Percentiles rank a stretch among this genome's conserved stretches.
These are phyloP conservation scores for Fusarium caatingaense DNA, from an alignment of 2,329 filamentous ascomycete genomes.

Conservation along the genomic window DNA sequence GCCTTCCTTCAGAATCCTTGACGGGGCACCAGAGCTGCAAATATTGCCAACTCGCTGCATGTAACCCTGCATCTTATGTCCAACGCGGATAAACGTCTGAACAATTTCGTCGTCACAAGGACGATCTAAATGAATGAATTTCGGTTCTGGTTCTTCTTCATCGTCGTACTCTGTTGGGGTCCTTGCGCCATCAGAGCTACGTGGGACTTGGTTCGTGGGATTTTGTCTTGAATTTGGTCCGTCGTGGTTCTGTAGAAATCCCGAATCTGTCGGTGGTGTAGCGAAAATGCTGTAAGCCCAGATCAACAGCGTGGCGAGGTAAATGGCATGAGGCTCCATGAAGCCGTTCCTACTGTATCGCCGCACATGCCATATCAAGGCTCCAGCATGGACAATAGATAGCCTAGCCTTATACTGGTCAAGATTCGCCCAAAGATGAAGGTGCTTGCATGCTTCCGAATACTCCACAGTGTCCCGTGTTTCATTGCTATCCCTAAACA, in stretches of 20 bases:
- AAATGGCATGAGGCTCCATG: slow-evolving; percentile 30
- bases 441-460: slow-evolving; percentile 16
- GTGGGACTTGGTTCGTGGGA: background rate
- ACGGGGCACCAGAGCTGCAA: slow-evolving; percentile 15
- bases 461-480: background rate
- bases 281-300: slow-evolving; percentile 34
- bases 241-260: background rate
- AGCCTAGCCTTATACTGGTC: slow-evolving; percentile 39
- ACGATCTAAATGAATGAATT: slow-evolving; percentile 32
- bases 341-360: slow-evolving; percentile 32
- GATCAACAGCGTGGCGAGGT: slow-evolving; percentile 24
- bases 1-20: slow-evolving; percentile 31
- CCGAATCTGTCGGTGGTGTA: background rate
- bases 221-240: background rate
- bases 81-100: slow-evolving; percentile 29
- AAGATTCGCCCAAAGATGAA: slow-evolving; percentile 30
- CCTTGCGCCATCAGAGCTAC: background rate
- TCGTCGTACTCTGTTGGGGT: background rate
- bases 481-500: background rate
- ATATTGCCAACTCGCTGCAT: slow-evolving; percentile 30
- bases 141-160: slow-evolving; percentile 20
- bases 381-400: slow-evolving; percentile 31
- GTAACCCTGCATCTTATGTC: slow-evolving; percentile 32
- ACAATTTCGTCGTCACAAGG: slow-evolving; percentile 40
- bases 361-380: slow-evolving; percentile 34